Percentiles rank a stretch among this genome's conserved stretches.
These are phyloP conservation scores for Cercospora sojina DNA, from an alignment of 2,329 filamentous ascomycete species.

Conservation along the genomic window DNA sequence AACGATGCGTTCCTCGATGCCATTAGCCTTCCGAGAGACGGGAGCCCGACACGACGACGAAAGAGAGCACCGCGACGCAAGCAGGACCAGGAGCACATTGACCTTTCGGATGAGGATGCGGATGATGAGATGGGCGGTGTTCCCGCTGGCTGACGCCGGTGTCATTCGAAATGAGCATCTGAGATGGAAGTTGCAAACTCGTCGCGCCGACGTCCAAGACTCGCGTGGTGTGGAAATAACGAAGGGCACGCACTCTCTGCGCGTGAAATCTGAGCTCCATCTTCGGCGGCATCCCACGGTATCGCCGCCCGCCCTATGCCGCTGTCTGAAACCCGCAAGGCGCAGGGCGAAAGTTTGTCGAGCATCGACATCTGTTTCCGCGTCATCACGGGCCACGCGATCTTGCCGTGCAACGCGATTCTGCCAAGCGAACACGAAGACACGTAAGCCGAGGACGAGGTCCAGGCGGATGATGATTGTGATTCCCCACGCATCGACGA, in stretches of 20 bases:
- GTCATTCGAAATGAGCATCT: neutral
- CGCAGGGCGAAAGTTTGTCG: neutral
- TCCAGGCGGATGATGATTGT: neutral
- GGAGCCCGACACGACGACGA: slow-evolving; percentile 41
- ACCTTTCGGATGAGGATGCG: slow-evolving; percentile 30
- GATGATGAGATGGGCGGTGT: slow-evolving; percentile 20
- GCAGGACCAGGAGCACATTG: slow-evolving; percentile 21
- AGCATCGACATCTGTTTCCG: neutral
- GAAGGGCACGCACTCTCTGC: neutral
- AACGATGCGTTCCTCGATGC: slow-evolving; percentile 62
- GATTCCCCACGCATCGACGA: neutral
- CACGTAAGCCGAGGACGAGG: neutral
- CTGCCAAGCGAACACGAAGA: neutral
- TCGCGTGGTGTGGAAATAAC: neutral
- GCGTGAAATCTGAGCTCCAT: neutral
- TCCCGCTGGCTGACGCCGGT: slow-evolving; percentile 7
- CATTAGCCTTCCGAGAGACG: slow-evolving; percentile 56
- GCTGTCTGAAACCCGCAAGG: neutral
- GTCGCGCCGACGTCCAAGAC: neutral
- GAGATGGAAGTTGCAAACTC: neutral
- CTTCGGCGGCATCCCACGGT: neutral
- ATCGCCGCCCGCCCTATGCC: neutral
- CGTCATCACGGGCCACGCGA: neutral
- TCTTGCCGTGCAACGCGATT: neutral
- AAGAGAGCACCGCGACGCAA: slow-evolving; percentile 38